Evolutionary conservation across 192 early-diverging fungal genomes (phyloP).

Genomic region (Podila horticola): DNA sequence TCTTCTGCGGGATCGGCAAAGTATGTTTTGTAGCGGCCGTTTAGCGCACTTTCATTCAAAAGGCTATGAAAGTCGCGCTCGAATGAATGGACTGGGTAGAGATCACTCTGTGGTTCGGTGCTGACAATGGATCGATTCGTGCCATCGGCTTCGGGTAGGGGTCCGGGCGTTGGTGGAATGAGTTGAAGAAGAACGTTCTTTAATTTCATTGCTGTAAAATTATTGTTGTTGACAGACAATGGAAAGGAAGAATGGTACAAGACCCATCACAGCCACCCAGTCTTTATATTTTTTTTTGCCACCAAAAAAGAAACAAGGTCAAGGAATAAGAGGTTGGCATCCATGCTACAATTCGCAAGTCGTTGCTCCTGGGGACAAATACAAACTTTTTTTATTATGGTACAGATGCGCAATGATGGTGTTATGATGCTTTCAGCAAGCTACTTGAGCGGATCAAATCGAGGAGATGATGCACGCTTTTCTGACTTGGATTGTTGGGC

Average conservation of each 20-base stretch:
- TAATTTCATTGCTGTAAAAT: background rate
- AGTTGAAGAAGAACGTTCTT: background rate
- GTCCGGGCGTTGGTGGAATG: background rate
- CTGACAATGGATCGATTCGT: constrained; percentile 14
- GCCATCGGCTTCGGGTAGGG: background rate
- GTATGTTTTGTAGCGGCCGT: constrained; percentile 26
- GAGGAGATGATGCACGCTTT: constrained; percentile 18
- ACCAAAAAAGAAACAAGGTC: too few relatives aligned
- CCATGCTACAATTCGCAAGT: too few relatives aligned
- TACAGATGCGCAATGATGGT: background rate
- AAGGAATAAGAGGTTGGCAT: too few relatives aligned
- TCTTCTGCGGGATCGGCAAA: constrained; percentile 14
- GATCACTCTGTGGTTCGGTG: constrained; percentile 23
- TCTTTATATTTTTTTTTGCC: too few relatives aligned
- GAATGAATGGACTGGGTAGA: constrained; percentile 17
- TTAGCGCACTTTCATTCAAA: constrained; percentile 9
- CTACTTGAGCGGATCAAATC: background rate
- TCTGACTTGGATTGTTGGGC: constrained; percentile 3
- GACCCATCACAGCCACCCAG: too few relatives aligned
- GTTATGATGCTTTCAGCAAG: background rate
- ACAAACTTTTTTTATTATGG: too few relatives aligned
- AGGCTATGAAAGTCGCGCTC: constrained; percentile 3
- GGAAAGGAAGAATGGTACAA: too few relatives aligned
- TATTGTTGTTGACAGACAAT: constrained; percentile 1
- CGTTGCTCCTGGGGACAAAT: too few relatives aligned